Percentiles rank a stretch among this genome's conserved stretches.
Conservation (phyloP, 2,329 filamentous ascomycete genomes). For the Bipolaris gigantea region DNA sequence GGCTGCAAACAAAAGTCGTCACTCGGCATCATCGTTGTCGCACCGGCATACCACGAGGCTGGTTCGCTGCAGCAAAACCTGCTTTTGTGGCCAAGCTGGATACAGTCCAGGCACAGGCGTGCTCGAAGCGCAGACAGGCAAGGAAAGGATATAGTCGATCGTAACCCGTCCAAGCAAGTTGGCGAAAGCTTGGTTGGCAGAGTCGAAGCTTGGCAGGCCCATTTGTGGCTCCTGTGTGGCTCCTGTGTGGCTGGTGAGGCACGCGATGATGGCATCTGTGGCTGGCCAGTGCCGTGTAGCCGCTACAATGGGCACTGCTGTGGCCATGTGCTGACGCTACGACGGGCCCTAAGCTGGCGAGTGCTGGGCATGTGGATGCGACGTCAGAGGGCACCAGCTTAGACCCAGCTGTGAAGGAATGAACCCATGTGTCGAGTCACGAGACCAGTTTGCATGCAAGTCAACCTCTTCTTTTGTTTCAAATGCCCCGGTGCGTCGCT, state of each 20-base stretch:
- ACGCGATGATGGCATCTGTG: conserved; percentile 19
- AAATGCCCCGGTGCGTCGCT: no score
- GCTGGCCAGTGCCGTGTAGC: conserved; percentile 5
- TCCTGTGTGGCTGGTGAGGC: conserved; percentile 11
- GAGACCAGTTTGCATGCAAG: no score
- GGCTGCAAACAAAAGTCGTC: neutral
- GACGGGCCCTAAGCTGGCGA: no score
- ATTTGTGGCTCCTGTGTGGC: conserved; percentile 29
- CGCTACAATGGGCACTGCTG: neutral
- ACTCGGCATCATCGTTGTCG: neutral
- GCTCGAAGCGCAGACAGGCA: neutral
- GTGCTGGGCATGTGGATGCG: no score
- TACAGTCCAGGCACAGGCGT: neutral
- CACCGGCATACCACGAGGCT: neutral
- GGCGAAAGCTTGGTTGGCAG: conserved; percentile 28
- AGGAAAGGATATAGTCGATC: conserved; percentile 9
- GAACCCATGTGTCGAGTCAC: no score
- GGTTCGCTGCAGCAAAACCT: neutral
- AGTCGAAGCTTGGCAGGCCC: conserved; percentile 20
- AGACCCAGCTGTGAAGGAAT: no score
- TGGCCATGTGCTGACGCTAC: no score
- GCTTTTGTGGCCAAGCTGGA: neutral
- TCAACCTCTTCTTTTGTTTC: no score
- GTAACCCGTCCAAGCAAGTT: conserved; percentile 15
- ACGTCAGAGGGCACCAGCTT: no score